Evolutionary conservation across 345 rosid species (phyloP), one percentile per base, ranked within the genome.

Genomic region (Murraya koenigii): DNA sequence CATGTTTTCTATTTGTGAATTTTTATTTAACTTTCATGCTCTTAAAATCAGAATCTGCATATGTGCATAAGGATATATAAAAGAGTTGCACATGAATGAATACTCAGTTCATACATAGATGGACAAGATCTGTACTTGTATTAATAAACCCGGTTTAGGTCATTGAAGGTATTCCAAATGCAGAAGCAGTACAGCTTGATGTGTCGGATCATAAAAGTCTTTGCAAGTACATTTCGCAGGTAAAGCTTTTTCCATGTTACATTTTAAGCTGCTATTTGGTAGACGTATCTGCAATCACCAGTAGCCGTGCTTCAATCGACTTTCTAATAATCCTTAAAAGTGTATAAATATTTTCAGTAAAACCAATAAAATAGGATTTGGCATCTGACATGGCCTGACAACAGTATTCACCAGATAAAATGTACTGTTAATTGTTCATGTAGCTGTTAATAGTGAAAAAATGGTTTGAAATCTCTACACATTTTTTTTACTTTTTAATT

Each of bases 111-210:
- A 22, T 71, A 41, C 26, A 26, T 71, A 33, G 7, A 39, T 66
- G 69, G 47, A 66, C 70, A 71, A 77, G 72, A 72, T 70, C 19
- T 71, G 39, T 71, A 59, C 72, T 68, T n/a, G 54, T 61, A 69
- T 54, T 68, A 52, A 77, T 66, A 74, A 52, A 52, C 39, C 39
- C 84, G 63, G 61, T 69, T 39, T 85, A 95, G 99, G 87, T 88
- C 33, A 75, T 88, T 78, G 90, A 92, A 83, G 99, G 96, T 56
- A 93, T 89, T 72, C 81, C 94, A 23, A 91, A 95, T 60, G 89
- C 92, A 55, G 85, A 81, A 11, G 98, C 99, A 25, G 80, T 88
- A 76, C 89, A 92, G 85, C 82, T 95, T 61, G 98, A 95, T 80
- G 91, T 95, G 71, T 81, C 73, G 61, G 97, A 95, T 78, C 82